Evolutionary conservation across 257 asterid species (phyloP).

Genomic region (Solanum chmielewskii): DNA sequence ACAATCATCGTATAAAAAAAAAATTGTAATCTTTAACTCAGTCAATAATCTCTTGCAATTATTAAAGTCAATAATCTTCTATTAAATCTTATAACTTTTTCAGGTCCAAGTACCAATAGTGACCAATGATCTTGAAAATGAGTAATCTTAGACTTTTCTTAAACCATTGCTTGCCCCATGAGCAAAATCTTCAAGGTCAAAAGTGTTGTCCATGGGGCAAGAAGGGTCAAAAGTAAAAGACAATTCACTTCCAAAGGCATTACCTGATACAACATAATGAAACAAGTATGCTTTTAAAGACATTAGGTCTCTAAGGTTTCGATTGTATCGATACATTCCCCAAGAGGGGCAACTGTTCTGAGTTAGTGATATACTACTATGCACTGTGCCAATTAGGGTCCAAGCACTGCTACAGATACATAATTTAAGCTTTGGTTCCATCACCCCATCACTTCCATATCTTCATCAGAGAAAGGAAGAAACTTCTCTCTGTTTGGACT

Average conservation of each 20-base stretch:
- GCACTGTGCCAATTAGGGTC: not conserved
- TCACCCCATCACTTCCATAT: conserved; percentile 31
- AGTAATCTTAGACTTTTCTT: not conserved
- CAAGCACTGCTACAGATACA: not conserved
- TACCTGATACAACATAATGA: not conserved
- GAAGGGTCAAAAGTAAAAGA: not conserved
- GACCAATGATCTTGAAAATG: not conserved
- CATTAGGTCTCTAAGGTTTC: not conserved
- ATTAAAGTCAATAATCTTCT: too few relatives aligned
- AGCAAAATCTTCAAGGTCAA: not conserved
- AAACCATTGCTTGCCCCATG: not conserved
- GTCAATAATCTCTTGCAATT: too few relatives aligned
- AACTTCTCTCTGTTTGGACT: conserved; percentile 3
- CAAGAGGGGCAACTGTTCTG: not conserved
- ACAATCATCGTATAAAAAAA: too few relatives aligned
- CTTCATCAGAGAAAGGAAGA: conserved; percentile 29
- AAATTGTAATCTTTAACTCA: too few relatives aligned
- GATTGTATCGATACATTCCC: not conserved
- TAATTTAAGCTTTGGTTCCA: not conserved
- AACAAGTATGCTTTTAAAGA: not conserved
- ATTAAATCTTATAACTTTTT: not conserved
- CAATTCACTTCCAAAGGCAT: not conserved
- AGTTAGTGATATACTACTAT: not conserved
- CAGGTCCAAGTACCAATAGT: not conserved
- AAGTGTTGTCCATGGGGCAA: not conserved